phyloP scores from a whole-genome alignment of 2,329 filamentous ascomycete genomes.

The Huntiella abstrusa region DNA sequence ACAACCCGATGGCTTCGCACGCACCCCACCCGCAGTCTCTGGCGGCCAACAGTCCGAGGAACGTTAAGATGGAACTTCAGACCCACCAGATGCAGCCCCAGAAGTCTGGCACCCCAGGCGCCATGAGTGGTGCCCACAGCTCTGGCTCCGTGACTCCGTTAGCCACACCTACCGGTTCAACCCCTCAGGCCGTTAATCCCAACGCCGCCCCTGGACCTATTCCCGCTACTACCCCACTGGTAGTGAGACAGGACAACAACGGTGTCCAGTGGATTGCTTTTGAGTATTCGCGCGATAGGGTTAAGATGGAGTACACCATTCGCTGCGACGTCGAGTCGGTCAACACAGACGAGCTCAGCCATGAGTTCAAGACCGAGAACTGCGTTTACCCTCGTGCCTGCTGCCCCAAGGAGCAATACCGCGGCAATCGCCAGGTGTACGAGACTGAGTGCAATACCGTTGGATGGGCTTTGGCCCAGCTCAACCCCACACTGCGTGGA shows the following conservation, averaged over 20 bases:
- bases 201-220: slow-evolving; percentile 92
- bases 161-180: slow-evolving; percentile 27
- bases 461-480: slow-evolving; percentile 92
- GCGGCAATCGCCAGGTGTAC: slow-evolving; percentile 86
- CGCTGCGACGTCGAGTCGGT: slow-evolving; percentile 95
- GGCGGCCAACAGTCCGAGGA: slow-evolving; percentile 37
- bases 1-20: slow-evolving; percentile 38
- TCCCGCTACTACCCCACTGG: slow-evolving; percentile 83
- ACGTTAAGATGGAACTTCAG: slow-evolving; percentile 43
- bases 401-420: slow-evolving; percentile 88
- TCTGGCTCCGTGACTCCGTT: slow-evolving; percentile 16
- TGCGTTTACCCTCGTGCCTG: slow-evolving; percentile 94
- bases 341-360: slow-evolving; percentile 63
- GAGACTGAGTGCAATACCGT: slow-evolving; percentile 98
- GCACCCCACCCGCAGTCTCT: slow-evolving; percentile 34
- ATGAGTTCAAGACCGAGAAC: slow-evolving; percentile 94
- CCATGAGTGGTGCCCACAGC: slow-evolving; percentile 20
- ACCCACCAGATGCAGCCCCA: slow-evolving; percentile 42
- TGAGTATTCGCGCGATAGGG: slow-evolving; percentile 87
- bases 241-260: slow-evolving; percentile 86
- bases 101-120: slow-evolving; percentile 24
- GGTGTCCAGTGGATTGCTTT: slow-evolving; percentile 98
- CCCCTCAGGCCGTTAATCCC: slow-evolving; percentile 47
- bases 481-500: slow-evolving; percentile 78
- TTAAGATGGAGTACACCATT: slow-evolving; percentile 99